Percentiles rank a stretch among this genome's conserved stretches.
These are phyloP conservation scores for Septoria petroselini DNA, from an alignment of 2,329 filamentous ascomycete species.

Conservation along the genomic window DNA sequence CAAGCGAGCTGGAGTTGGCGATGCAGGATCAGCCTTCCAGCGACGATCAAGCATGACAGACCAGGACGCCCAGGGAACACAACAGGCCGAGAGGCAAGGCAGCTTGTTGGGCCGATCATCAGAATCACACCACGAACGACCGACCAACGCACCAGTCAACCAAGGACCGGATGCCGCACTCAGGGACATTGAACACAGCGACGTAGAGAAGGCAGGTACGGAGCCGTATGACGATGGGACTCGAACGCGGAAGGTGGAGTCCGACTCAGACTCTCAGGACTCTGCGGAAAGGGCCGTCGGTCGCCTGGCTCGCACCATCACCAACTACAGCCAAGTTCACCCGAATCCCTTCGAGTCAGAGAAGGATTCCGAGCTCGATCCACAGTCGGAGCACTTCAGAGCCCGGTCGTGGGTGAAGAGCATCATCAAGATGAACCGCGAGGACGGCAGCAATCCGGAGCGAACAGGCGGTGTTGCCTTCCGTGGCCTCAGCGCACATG, in stretches of 20 bases:
- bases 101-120: slow-evolving; percentile 21
- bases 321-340: slow-evolving; percentile 39
- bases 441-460: slow-evolving; percentile 43
- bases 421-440: slow-evolving; percentile 47
- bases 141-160: background rate
- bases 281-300: slow-evolving; percentile 43
- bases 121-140: slow-evolving; percentile 9
- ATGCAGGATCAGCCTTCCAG: slow-evolving; percentile 34
- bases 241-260: slow-evolving; percentile 24
- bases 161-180: slow-evolving; percentile 11
- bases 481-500: slow-evolving; percentile 48
- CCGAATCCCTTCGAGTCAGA: slow-evolving; percentile 42
- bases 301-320: slow-evolving; percentile 44
- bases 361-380: slow-evolving; percentile 46
- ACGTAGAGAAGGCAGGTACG: slow-evolving; percentile 28
- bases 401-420: slow-evolving; percentile 50
- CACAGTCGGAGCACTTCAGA: slow-evolving; percentile 47
- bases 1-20: slow-evolving; percentile 38
- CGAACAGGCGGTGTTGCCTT: slow-evolving; percentile 50
- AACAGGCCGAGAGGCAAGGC: slow-evolving; percentile 18
- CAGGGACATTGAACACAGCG: slow-evolving; percentile 17
- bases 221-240: slow-evolving; percentile 26
- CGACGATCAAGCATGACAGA: slow-evolving; percentile 25
- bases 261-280: slow-evolving; percentile 22
- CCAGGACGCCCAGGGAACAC: slow-evolving; percentile 23